Evolutionary conservation across 768 basidiomycete species (phyloP), one percentile per base, ranked within the genome.

Genomic region (Pisolithus orientalis): DNA sequence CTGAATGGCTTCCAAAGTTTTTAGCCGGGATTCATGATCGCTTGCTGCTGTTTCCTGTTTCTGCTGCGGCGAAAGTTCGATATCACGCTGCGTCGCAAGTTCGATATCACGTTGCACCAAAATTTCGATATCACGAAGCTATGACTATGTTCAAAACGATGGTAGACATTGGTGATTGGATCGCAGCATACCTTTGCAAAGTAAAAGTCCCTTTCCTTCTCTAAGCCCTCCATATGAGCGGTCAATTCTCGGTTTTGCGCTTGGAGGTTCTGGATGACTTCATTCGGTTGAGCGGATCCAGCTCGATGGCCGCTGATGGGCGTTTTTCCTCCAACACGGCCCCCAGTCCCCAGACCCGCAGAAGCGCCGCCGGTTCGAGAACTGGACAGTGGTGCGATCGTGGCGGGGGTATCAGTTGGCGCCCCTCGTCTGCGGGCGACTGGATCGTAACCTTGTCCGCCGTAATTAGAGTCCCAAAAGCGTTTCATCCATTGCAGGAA

Each of bases 161-260:
- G 9, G 47, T 57, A 51, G 44, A 39, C 8, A 44, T 53, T 48
- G 27, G 44, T 29, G 54, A 24, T 25, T 28, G 39, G 13, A 16
- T 8, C 1, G 6, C 31, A 28, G 61, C 77, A 44, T 59, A 95
- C 94, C 82, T 97, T 99, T 63, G 88, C 85, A 69, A 98, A 99
- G 72, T 99, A 99, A 70, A 99, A 98, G 68, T 98, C 94, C 44
- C 94, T 75, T 72, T 99, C 96, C 75, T 94, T 97, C 76, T 98
- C 94, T 38, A 98, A 73, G 1, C 90, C 90, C 65, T 94, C 93
- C 57, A 96, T 73, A 63, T 91, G 87, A 0, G 74, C 67, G 34
- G 82, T 80, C 74, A 96, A 76, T 56, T 98, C 96, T 56, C 81
- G 78, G 51, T 96, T 74, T 68, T 97, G 91, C 0, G 73, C 70